These are phyloP conservation scores for Diplocarpon rosae DNA, from an alignment of 2,329 filamentous ascomycete species.

Conservation along the genomic window DNA sequence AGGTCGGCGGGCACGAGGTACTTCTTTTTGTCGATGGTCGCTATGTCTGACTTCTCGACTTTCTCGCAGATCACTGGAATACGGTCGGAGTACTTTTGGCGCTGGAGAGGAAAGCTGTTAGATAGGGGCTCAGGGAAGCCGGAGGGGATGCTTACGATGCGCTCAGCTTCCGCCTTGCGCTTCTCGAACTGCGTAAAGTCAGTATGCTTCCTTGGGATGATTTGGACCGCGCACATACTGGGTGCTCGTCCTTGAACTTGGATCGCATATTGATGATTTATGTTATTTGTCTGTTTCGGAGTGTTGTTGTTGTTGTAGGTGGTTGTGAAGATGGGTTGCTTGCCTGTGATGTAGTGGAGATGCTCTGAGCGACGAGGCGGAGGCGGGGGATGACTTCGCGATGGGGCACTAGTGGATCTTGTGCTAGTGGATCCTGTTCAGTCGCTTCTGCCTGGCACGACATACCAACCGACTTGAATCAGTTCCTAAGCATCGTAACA, in stretches of 20 bases:
- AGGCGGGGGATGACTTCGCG: background rate
- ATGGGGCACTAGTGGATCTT: too few relatives aligned
- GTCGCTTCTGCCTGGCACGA: too few relatives aligned
- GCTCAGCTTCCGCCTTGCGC: slow-evolving; percentile 99
- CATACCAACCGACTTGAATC: too few relatives aligned
- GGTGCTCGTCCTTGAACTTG: slow-evolving; percentile 99
- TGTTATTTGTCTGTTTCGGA: slow-evolving; percentile 1
- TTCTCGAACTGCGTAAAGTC: slow-evolving; percentile 62
- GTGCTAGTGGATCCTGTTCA: too few relatives aligned
- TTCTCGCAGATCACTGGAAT: slow-evolving; percentile 99
- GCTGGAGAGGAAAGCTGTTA: slow-evolving; percentile 28
- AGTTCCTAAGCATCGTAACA: too few relatives aligned
- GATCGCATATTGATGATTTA: slow-evolving; percentile 62
- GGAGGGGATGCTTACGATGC: slow-evolving; percentile 31
- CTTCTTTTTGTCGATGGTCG: slow-evolving; percentile 99
- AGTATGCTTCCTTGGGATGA: too few relatives aligned
- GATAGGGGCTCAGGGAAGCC: slow-evolving; percentile 1
- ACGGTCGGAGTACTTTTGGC: slow-evolving; percentile 96
- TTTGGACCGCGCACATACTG: slow-evolving; percentile 26
- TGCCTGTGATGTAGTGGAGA: slow-evolving; percentile 4
- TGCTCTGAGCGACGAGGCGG: background rate
- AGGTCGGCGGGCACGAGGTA: slow-evolving; percentile 95
- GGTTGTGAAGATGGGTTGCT: slow-evolving; percentile 4
- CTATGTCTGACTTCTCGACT: slow-evolving; percentile 98
- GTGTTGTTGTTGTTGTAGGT: background rate